Evolutionary conservation across 805 yeast species (phyloP).

Genomic region (Candida broadrunensis): DNA sequence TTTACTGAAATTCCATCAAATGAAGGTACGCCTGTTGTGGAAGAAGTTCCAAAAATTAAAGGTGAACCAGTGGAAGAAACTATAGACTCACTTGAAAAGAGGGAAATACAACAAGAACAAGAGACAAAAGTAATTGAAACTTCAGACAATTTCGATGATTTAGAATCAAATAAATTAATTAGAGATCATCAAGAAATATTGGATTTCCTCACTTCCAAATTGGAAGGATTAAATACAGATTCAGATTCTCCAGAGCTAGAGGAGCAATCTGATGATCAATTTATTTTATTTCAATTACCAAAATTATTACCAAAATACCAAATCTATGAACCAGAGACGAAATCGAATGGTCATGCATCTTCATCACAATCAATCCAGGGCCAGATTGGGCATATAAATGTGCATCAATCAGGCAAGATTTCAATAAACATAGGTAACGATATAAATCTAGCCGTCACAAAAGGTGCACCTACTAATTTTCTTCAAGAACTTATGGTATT

Average conservation of each 20-base stretch:
- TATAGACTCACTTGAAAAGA: conserved; percentile 16
- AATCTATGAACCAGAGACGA: too few relatives aligned
- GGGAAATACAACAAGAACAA: conserved; percentile 2
- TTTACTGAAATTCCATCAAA: conserved; percentile 7
- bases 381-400: conserved; percentile 65
- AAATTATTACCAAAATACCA: conserved; percentile 39
- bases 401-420: conserved; percentile 81
- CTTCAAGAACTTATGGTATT: conserved; percentile 69
- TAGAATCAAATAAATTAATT: conserved; percentile 16
- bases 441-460: conserved; percentile 58
- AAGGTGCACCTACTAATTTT: conserved; percentile 68
- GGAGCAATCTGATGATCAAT: conserved; percentile 15
- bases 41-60: conserved; percentile 24
- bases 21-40: conserved; percentile 7
- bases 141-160: conserved; percentile 20
- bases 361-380: conserved; percentile 37
- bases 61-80: conserved; percentile 29
- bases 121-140: conserved; percentile 21
- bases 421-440: conserved; percentile 72
- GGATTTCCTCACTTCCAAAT: conserved; percentile 20
- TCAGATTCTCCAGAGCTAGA: background rate
- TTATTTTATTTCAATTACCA: conserved; percentile 49
- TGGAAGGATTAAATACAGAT: conserved; percentile 17
- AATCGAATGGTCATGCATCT: background rate
- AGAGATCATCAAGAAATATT: conserved; percentile 30